phyloP scores from a whole-genome alignment of 2,329 filamentous ascomycete species.

The Penicillium fuscoglaucum region DNA sequence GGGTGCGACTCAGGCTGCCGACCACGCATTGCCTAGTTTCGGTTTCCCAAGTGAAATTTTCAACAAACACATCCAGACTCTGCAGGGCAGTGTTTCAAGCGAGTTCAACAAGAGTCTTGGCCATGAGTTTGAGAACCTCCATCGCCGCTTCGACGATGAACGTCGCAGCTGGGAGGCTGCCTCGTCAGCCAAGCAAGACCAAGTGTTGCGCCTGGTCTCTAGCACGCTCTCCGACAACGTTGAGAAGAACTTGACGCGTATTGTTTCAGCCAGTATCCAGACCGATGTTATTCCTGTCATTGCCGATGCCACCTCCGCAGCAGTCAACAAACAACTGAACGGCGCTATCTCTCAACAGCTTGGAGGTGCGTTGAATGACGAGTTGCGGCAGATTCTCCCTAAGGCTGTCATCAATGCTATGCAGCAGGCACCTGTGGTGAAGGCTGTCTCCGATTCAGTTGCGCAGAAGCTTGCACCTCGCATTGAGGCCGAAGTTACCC shows the following conservation, averaged over 20 bases:
- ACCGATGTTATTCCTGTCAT: constrained; percentile 74
- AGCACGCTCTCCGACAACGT: constrained; percentile 69
- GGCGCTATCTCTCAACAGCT: constrained; percentile 67
- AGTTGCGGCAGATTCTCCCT: constrained; percentile 71
- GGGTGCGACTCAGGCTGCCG: constrained; percentile 15
- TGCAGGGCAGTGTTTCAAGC: constrained; percentile 49
- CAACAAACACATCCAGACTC: constrained; percentile 60
- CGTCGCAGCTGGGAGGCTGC: constrained; percentile 63
- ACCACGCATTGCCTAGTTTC: constrained; percentile 18
- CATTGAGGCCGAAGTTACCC: constrained; percentile 68
- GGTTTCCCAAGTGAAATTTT: constrained; percentile 58
- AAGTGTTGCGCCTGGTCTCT: constrained; percentile 67
- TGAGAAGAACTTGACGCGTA: constrained; percentile 72
- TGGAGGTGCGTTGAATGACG: constrained; percentile 66
- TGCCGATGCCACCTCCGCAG: constrained; percentile 64
- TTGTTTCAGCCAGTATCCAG: constrained; percentile 75
- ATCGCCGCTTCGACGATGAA: constrained; percentile 68
- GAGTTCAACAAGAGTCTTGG: constrained; percentile 51
- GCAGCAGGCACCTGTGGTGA: constrained; percentile 71
- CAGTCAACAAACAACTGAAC: constrained; percentile 70
- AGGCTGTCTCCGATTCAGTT: constrained; percentile 70
- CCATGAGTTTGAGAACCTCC: constrained; percentile 56
- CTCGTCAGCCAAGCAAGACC: constrained; percentile 66
- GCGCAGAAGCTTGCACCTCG: constrained; percentile 64
- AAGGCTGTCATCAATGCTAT: constrained; percentile 66